Evolutionary conservation across 2,329 filamentous ascomycete species (phyloP).

Genomic region (Botrytis cinerea): DNA sequence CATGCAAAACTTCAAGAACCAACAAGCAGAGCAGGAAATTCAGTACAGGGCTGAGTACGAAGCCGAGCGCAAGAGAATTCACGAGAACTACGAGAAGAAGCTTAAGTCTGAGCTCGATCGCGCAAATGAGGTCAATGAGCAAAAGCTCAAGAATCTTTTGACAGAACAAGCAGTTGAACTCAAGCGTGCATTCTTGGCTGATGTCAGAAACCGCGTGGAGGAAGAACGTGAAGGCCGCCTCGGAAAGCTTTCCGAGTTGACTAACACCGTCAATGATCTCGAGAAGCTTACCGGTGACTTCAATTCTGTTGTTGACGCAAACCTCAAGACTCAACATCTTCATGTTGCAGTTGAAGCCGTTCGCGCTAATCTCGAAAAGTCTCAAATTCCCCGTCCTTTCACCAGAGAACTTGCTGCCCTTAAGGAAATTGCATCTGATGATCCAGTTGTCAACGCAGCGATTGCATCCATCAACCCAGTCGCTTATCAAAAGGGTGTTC

Average conservation of each 20-base stretch:
- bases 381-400: conserved; percentile 77
- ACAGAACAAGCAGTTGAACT: conserved; percentile 87
- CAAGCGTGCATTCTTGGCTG: conserved; percentile 78
- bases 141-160: conserved; percentile 80
- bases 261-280: conserved; percentile 74
- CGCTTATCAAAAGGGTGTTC: conserved; percentile 90
- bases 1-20: conserved; percentile 81
- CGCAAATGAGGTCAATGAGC: conserved; percentile 77
- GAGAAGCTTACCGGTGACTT: conserved; percentile 86
- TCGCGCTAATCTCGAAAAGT: conserved; percentile 75
- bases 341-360: conserved; percentile 95
- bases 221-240: conserved; percentile 84
- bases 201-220: conserved; percentile 82
- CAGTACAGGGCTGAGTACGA: conserved; percentile 88
- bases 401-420: conserved; percentile 90
- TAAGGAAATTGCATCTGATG: conserved; percentile 84
- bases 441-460: conserved; percentile 85
- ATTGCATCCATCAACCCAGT: conserved; percentile 94
- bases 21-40: conserved; percentile 78
- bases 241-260: conserved; percentile 80
- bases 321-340: conserved; percentile 91
- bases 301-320: conserved; percentile 87
- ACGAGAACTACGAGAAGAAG: conserved; percentile 76
- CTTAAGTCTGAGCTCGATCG: conserved; percentile 77
- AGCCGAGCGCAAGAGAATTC: conserved; percentile 78